Percentiles rank a stretch among this genome's conserved stretches.
These are phyloP conservation scores for Beauveria varroae DNA, from an alignment of 2,329 filamentous ascomycete genomes.

Conservation along the genomic window DNA sequence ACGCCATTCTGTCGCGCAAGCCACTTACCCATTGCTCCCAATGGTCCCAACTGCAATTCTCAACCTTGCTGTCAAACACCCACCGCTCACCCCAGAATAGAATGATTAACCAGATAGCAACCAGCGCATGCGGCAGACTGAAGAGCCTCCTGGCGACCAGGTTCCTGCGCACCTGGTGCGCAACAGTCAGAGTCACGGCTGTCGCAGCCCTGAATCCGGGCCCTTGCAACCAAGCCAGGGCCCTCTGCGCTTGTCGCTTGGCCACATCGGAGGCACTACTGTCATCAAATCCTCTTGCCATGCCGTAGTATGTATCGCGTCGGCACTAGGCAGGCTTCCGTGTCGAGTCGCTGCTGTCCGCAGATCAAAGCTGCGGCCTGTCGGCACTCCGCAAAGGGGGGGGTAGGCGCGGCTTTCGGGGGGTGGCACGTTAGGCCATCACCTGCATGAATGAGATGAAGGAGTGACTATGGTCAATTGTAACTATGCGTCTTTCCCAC, in stretches of 20 bases:
- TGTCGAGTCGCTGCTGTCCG: not conserved
- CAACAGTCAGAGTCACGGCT: constrained; percentile 21
- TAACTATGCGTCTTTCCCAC: not conserved
- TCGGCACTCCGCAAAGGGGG: constrained; percentile 8
- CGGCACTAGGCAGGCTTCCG: not conserved
- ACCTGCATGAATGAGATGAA: not conserved
- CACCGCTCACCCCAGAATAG: constrained; percentile 81
- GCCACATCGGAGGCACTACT: constrained; percentile 18
- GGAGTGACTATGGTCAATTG: not conserved
- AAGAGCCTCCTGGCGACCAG: constrained; percentile 44
- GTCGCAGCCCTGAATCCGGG: constrained; percentile 31
- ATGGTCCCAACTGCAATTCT: constrained; percentile 68
- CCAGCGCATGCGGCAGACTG: constrained; percentile 59
- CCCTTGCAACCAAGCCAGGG: constrained; percentile 36
- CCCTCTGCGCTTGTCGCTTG: constrained; percentile 20
- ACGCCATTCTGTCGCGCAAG: not conserved
- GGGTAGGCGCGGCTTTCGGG: not conserved
- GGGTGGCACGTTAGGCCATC: constrained; percentile 5
- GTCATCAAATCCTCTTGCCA: constrained; percentile 13
- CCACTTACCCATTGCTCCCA: constrained; percentile 87
- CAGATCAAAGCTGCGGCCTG: not conserved
- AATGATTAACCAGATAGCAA: constrained; percentile 66
- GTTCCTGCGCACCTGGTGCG: constrained; percentile 30
- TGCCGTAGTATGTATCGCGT: not conserved
- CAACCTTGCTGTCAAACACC: constrained; percentile 63